Evolutionary conservation across 1,139 yeast species (phyloP).

Genomic region (Saccharomyces hybrid): DNA sequence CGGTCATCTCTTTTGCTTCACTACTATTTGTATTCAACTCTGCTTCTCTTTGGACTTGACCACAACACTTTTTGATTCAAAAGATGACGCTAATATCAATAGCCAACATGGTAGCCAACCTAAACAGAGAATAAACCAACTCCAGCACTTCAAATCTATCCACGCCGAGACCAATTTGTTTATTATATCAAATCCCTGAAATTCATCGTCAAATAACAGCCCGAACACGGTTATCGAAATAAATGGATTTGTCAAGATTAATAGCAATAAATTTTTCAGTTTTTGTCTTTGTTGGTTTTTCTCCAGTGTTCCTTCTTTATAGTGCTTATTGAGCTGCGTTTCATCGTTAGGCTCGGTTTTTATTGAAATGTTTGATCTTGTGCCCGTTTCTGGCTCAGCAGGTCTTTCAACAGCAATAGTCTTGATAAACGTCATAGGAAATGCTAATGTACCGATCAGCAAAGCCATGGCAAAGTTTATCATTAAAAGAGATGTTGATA

Average conservation of each 20-base stretch:
- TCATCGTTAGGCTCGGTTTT: neutral
- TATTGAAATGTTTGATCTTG: neutral
- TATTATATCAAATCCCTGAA: conserved; percentile 39
- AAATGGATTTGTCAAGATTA: conserved; percentile 50
- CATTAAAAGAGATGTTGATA: conserved; percentile 66
- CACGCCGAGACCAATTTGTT: conserved; percentile 43
- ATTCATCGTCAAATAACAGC: conserved; percentile 29
- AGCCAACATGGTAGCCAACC: conserved; percentile 87
- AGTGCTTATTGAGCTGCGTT: neutral
- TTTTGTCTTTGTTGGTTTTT: conserved; percentile 15
- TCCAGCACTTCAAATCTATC: conserved; percentile 72
- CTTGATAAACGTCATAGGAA: conserved; percentile 60
- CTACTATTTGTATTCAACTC: neutral
- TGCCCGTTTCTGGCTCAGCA: neutral
- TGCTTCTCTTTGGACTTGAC: neutral
- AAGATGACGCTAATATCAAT: conserved; percentile 36
- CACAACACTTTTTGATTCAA: conserved; percentile 3
- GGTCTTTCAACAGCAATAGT: conserved; percentile 6
- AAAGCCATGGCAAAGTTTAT: conserved; percentile 80
- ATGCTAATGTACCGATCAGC: conserved; percentile 53
- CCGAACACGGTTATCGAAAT: conserved; percentile 36
- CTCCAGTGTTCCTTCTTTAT: neutral
- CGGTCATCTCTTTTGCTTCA: no score
- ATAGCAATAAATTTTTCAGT: conserved; percentile 31
- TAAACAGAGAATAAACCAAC: conserved; percentile 67